Base-by-base conservation (phyloP, 202 grass and related monocot genomes). In the Zoysia matrella region DNA sequence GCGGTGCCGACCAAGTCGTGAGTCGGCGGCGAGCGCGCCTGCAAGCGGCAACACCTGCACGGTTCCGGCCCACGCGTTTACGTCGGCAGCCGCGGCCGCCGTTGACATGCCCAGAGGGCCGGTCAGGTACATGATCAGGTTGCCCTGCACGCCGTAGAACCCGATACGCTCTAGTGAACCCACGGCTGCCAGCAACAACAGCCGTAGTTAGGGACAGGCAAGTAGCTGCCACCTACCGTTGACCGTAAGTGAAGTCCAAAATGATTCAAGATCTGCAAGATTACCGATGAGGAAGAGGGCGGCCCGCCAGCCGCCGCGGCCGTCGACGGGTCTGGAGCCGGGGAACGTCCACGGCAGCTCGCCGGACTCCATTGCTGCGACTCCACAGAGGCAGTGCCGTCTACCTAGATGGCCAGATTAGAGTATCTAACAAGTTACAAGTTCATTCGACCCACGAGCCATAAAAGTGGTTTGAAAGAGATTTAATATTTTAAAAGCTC, bases 91-190 rank as follows among this genome's bases (percentile, higher is more conserved):
- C 0, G 89, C 91, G 0, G 84, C 43, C 6, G 83, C 91, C 13
- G 87, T 97, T 11, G 89, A 53, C 70, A 90, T 53, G 45, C 74
- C 78, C 36, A 97, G 74, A 52, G 85, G 87, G 3, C 91, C 91
- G n/a, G 94, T 88, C 11, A 97, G 67, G 80, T 92, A 94, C 70
- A 84, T 94, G 14, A 97, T 92, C 44, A 97, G 73, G 85, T 97
- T 97, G 2, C 65, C 82, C 16, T 82, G 65, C 22, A 97, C 72
- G 44, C 94, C 91, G 75, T 77, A 72, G 77, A 80, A 88, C 0
- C 89, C 89, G 3, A 73, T 45, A 46, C 91, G 85, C 85, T 94
- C 91, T 14, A 84, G 65, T 52, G 91, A 82, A 52, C 79, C 94
- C 56, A 97, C 69, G 42, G 36, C 94, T 96, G 77, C 56, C 10